Conservation (phyloP, 2,329 filamentous ascomycete genomes). For the Verticillium dahliae region DNA sequence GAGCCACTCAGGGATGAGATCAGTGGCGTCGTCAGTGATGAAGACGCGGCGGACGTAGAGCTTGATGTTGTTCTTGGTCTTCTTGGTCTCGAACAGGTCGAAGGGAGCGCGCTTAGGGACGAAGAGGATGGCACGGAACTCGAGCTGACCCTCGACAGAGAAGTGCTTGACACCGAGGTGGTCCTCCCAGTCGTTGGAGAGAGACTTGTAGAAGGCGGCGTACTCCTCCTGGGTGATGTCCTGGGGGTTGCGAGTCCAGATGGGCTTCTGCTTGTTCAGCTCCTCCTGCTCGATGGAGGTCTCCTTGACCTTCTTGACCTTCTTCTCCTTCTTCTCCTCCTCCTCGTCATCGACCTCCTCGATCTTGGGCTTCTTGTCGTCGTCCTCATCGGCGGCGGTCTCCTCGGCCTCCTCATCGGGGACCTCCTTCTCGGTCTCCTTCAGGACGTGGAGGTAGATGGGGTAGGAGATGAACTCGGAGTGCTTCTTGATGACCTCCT, state of each 20-base stretch:
- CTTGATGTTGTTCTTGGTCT: constrained; percentile 99
- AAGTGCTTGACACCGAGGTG: constrained; percentile 99
- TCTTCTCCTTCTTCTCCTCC: constrained; percentile 82
- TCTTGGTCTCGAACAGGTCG: constrained; percentile 99
- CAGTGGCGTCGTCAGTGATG: constrained; percentile 99
- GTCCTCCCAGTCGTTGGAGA: constrained; percentile 99
- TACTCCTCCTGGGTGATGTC: constrained; percentile 97
- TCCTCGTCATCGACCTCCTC: constrained; percentile 87
- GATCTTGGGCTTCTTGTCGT: constrained; percentile 95
- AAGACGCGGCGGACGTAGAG: constrained; percentile 99
- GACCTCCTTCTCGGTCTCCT: constrained; percentile 99
- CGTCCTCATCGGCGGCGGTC: constrained; percentile 57
- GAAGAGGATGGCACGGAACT: constrained; percentile 99
- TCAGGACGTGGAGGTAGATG: constrained; percentile 98
- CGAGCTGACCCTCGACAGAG: constrained; percentile 99
- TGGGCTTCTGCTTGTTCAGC: constrained; percentile 99
- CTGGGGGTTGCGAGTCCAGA: constrained; percentile 97
- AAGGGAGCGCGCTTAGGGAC: constrained; percentile 99
- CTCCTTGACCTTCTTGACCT: constrained; percentile 99
- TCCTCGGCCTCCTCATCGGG: constrained; percentile 89
- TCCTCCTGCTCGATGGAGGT: constrained; percentile 98
- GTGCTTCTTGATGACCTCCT: constrained; percentile 99
- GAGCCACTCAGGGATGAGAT: constrained; percentile 98
- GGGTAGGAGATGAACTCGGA: constrained; percentile 99
- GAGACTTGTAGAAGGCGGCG: constrained; percentile 98